Percentiles rank a stretch among this genome's conserved stretches.
Conservation (phyloP, 177 flowering plant genomes). For the Vitis hybrid region DNA sequence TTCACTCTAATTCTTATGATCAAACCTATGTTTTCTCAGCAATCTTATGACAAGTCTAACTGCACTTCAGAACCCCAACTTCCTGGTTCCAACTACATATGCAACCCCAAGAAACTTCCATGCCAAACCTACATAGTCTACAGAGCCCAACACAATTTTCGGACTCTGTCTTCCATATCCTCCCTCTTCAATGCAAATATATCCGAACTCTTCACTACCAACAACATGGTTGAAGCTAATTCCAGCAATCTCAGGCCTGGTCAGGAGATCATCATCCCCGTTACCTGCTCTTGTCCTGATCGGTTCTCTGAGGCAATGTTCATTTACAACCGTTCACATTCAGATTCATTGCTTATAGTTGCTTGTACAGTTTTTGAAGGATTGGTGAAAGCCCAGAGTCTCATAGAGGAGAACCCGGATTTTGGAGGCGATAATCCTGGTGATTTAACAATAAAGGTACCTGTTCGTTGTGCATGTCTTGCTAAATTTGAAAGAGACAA, state of each 20-base stretch:
- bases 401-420: constrained; percentile 24
- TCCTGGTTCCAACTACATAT: constrained; percentile 32
- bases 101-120: constrained; percentile 15
- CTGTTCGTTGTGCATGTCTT: constrained; percentile 51
- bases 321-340: constrained; percentile 20
- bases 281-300: constrained; percentile 33
- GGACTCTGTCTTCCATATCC: constrained; percentile 30
- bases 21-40: constrained; percentile 19
- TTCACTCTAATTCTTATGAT: constrained; percentile 10
- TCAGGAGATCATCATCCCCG: constrained; percentile 43
- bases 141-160: constrained; percentile 28
- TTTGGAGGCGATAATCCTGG: neutral
- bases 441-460: constrained; percentile 26
- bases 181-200: constrained; percentile 29
- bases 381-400: constrained; percentile 27
- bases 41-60: constrained; percentile 31
- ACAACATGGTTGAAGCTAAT: constrained; percentile 23
- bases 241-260: constrained; percentile 18
- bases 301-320: constrained; percentile 25
- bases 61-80: constrained; percentile 21
- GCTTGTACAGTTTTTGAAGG: constrained; percentile 43
- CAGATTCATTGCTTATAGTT: constrained; percentile 13
- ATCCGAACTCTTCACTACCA: constrained; percentile 22
- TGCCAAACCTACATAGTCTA: constrained; percentile 40
- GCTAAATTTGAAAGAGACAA: constrained; percentile 6